Evolutionary conservation across 495 filamentous ascomycete genomes (phyloP).

Genomic region (Xylaria cubensis): DNA sequence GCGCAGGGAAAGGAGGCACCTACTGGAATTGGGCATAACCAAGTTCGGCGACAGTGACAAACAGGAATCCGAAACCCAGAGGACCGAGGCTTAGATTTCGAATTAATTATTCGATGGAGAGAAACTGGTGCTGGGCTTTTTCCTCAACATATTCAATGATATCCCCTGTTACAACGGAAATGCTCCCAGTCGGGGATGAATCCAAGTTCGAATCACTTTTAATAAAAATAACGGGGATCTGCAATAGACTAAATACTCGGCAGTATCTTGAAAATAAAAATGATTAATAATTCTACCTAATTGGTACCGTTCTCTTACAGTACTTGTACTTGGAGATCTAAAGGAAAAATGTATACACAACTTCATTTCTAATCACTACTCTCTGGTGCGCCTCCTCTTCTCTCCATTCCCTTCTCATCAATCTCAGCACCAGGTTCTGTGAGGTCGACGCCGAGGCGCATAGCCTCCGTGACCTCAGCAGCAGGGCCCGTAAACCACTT

Average conservation of each 20-base stretch:
- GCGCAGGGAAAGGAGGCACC: constrained; percentile 44
- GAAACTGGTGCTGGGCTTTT: background rate
- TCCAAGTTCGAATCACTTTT: background rate
- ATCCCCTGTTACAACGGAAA: constrained; percentile 5
- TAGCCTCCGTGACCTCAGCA: constrained; percentile 58
- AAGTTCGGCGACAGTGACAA: constrained; percentile 52
- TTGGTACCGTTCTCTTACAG: too few relatives aligned
- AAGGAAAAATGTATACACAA: background rate
- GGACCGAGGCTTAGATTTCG: constrained; percentile 11
- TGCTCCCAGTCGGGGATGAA: background rate
- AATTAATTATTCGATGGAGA: background rate
- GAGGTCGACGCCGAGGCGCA: constrained; percentile 53
- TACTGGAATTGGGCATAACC: constrained; percentile 57
- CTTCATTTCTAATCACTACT: constrained; percentile 12
- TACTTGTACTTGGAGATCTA: background rate
- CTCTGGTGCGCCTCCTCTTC: background rate
- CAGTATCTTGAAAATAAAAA: constrained; percentile 1
- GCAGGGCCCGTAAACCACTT: constrained; percentile 66
- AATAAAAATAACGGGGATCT: background rate
- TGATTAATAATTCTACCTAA: background rate
- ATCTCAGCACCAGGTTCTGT: constrained; percentile 56
- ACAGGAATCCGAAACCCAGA: constrained; percentile 44
- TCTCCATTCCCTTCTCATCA: constrained; percentile 38
- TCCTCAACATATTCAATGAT: constrained; percentile 8
- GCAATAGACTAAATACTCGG: background rate